phyloP scores from a whole-genome alignment of 2,329 filamentous ascomycete species.

The Hymenoscyphus scutula region DNA sequence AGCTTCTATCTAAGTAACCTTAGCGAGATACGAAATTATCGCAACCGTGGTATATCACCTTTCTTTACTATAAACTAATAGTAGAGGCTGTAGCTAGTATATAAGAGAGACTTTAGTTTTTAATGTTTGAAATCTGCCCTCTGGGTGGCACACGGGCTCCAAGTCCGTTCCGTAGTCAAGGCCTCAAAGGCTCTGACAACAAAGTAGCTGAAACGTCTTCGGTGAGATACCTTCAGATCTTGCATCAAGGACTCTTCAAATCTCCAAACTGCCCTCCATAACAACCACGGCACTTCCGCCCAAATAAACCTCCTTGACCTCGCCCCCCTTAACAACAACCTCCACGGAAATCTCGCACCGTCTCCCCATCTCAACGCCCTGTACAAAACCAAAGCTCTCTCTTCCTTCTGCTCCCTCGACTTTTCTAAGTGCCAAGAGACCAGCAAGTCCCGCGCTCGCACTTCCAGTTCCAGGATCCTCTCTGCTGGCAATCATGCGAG shows the following conservation, averaged over 20 bases:
- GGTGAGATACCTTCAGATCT: no score
- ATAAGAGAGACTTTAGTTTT: no score
- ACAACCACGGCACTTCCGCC: constrained; percentile 27
- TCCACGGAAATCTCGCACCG: constrained; percentile 29
- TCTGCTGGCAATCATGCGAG: constrained; percentile 52
- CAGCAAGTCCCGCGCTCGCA: constrained; percentile 55
- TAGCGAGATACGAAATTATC: no score
- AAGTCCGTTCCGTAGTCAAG: no score
- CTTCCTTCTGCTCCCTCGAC: constrained; percentile 36
- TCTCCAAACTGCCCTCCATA: constrained; percentile 28
- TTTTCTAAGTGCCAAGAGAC: constrained; percentile 51
- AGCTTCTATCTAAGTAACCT: no score
- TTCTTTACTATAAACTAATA: no score
- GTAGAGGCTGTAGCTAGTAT: no score
- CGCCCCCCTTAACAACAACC: constrained; percentile 20
- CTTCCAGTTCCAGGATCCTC: constrained; percentile 65
- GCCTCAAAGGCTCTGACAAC: no score
- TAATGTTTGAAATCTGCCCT: no score
- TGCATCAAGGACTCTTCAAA: constrained; percentile 12
- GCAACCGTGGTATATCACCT: no score
- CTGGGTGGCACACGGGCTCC: no score
- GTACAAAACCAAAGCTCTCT: constrained; percentile 47
- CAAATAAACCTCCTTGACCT: constrained; percentile 24
- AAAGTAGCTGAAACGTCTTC: no score
- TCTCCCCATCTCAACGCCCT: constrained; percentile 66